phyloP scores from a whole-genome alignment of 768 basidiomycete genomes.

The Termitomyces sp. region DNA sequence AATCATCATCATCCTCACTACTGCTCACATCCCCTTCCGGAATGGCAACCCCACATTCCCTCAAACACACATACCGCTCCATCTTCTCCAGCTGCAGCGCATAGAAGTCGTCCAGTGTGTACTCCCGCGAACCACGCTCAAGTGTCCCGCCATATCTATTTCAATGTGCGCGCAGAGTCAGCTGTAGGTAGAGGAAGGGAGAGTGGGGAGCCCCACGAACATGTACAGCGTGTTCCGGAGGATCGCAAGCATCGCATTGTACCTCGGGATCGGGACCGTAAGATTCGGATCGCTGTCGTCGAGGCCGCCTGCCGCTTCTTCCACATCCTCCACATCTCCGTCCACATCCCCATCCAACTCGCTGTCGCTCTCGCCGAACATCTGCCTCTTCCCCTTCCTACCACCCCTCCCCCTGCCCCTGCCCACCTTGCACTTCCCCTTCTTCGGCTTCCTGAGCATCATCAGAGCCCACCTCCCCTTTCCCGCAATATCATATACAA shows the following conservation, averaged over 20 bases:
- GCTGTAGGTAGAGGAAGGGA: too few relatives aligned
- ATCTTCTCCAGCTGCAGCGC: not conserved
- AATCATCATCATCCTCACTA: conserved; percentile 16
- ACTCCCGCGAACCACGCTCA: not conserved
- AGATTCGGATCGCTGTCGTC: not conserved
- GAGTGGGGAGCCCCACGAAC: not conserved
- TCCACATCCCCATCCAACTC: not conserved
- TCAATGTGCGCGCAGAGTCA: not conserved
- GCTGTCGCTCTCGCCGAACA: not conserved
- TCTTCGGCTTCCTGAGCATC: not conserved
- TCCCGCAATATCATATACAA: not conserved
- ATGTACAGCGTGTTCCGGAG: not conserved
- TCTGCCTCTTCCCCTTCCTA: not conserved
- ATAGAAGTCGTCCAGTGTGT: not conserved
- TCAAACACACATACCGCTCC: conserved; percentile 13
- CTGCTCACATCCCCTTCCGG: not conserved
- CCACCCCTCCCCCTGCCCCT: not conserved
- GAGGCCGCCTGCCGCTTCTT: not conserved
- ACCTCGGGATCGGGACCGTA: not conserved
- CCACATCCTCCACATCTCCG: not conserved
- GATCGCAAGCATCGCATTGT: not conserved
- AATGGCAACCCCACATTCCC: not conserved
- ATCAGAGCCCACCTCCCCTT: not conserved
- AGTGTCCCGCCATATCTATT: not conserved
- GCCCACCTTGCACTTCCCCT: not conserved